These are phyloP conservation scores for Secale cereale DNA, from an alignment of 176 grass and related monocot genomes.

Conservation along the genomic window DNA sequence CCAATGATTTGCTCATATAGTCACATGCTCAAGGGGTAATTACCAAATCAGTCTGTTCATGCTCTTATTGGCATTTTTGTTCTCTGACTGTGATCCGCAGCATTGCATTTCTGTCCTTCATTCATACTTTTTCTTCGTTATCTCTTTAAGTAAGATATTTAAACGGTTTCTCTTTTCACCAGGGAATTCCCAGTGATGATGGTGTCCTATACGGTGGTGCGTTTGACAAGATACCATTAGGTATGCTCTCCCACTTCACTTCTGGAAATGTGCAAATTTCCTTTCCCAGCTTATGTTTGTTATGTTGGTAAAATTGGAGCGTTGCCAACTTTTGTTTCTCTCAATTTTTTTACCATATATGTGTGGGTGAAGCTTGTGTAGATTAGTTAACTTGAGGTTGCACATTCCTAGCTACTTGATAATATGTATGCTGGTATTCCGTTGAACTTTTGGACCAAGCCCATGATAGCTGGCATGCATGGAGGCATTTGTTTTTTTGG, in stretches of 20 bases:
- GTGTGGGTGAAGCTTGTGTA: not conserved
- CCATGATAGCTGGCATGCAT: not conserved
- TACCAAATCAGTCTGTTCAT: not conserved
- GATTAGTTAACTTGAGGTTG: not conserved
- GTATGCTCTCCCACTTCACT: constrained; percentile 4
- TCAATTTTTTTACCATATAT: not conserved
- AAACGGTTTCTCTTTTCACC: not conserved
- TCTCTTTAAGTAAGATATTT: not conserved
- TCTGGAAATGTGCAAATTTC: not conserved
- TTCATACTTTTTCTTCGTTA: not conserved
- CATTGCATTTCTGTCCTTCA: constrained; percentile 4
- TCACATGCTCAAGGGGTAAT: not conserved
- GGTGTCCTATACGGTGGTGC: constrained; percentile 30
- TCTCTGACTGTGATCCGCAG: not conserved
- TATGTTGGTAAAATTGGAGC: not conserved
- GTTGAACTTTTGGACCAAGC: not conserved
- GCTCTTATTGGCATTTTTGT: not conserved
- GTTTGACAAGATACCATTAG: constrained; percentile 29
- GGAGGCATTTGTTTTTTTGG: no score
- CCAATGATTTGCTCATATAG: not conserved
- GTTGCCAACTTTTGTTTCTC: not conserved
- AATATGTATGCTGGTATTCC: not conserved
- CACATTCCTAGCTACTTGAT: not conserved
- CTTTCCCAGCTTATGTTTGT: not conserved
- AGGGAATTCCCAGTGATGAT: constrained; percentile 40